Evolutionary conservation across 805 yeast species (phyloP).

Genomic region (Cyberlindnera mississippiensis): DNA sequence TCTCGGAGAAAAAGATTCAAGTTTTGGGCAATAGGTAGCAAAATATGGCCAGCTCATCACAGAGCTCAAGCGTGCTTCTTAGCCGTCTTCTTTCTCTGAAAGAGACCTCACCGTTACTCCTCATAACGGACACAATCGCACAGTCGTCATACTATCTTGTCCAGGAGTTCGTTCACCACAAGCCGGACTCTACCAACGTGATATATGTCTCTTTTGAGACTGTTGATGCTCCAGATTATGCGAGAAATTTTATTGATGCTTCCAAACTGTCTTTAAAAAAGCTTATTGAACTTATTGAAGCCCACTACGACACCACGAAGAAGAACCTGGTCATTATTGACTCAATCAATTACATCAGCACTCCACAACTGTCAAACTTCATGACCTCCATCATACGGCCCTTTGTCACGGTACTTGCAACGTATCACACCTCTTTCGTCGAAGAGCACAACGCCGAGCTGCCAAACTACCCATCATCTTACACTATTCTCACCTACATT

Average conservation of each 20-base stretch:
- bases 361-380: slow-evolving; percentile 43
- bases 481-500: slow-evolving; percentile 57
- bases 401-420: slow-evolving; percentile 40
- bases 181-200: slow-evolving; percentile 33
- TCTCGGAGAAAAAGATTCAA: not conserved
- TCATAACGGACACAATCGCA: slow-evolving; percentile 62
- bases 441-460: slow-evolving; percentile 25
- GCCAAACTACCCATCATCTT: slow-evolving; percentile 49
- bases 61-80: slow-evolving; percentile 52
- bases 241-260: slow-evolving; percentile 47
- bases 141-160: slow-evolving; percentile 62
- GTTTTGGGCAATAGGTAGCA: not conserved
- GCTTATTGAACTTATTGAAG: slow-evolving; percentile 25
- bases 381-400: slow-evolving; percentile 49
- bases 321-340: slow-evolving; percentile 57
- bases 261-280: slow-evolving; percentile 21
- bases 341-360: slow-evolving; percentile 56
- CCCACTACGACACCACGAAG: slow-evolving; percentile 13
- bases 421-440: slow-evolving; percentile 43
- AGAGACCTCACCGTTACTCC: slow-evolving; percentile 70
- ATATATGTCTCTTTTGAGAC: slow-evolving; percentile 71
- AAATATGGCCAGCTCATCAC: slow-evolving; percentile 33
- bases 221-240: slow-evolving; percentile 44
- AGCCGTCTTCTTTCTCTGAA: slow-evolving; percentile 63
- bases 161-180: slow-evolving; percentile 50